Evolutionary conservation across 352 stramenopile species (phyloP).

Genomic region (Globisporangium uncinulatum): DNA sequence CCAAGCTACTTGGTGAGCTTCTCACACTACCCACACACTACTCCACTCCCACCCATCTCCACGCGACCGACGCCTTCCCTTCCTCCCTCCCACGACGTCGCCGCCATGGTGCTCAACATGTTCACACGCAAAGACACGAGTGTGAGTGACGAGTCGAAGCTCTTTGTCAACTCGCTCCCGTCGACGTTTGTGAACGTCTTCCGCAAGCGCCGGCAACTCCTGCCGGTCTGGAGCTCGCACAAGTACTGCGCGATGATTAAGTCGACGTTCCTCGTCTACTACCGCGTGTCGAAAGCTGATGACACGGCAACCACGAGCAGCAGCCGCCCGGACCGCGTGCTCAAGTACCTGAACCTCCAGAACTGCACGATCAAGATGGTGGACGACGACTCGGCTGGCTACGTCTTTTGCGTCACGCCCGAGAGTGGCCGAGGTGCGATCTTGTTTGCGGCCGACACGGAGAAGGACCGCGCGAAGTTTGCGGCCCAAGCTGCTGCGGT

Average conservation of each 20-base stretch:
- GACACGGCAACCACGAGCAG: conserved; percentile 22
- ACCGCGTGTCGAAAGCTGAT: conserved; percentile 59
- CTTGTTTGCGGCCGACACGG: conserved; percentile 72
- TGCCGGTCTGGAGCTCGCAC: conserved; percentile 78
- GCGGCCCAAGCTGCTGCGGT: conserved; percentile 41
- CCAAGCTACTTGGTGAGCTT: neutral
- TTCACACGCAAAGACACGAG: conserved; percentile 67
- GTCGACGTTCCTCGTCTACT: conserved; percentile 81
- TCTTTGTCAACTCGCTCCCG: conserved; percentile 80
- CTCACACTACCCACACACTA: neutral
- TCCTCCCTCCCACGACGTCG: neutral
- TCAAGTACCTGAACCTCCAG: conserved; percentile 79
- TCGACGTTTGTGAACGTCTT: conserved; percentile 83
- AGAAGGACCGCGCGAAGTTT: conserved; percentile 85
- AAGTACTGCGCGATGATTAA: conserved; percentile 89
- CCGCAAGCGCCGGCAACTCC: conserved; percentile 72
- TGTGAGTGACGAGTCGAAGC: conserved; percentile 74
- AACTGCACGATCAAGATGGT: conserved; percentile 74
- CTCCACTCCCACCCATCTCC: neutral
- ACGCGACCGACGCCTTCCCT: neutral
- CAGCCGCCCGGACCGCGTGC: conserved; percentile 9
- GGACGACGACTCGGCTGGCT: conserved; percentile 66
- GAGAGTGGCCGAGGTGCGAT: conserved; percentile 61
- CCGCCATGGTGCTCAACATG: conserved; percentile 70
- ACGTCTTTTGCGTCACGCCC: conserved; percentile 70